Conservation (phyloP, 352 stramenopile species). For the Pythium monospermum region DNA sequence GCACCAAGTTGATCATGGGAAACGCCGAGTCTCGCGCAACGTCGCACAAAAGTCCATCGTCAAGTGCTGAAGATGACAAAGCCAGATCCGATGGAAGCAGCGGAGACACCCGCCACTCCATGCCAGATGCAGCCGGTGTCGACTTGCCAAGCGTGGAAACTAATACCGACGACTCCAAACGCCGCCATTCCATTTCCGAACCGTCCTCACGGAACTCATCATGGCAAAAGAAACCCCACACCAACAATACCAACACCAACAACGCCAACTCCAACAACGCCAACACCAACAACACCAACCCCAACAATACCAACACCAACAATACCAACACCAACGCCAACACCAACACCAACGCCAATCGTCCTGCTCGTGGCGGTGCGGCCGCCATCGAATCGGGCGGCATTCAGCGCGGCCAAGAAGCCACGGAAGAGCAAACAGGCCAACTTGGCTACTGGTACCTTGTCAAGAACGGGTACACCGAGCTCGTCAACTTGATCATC, state of each 20-base stretch:
- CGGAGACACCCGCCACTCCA: conserved; percentile 17
- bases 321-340: background rate
- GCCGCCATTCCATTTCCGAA: conserved; percentile 24
- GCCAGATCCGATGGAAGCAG: conserved; percentile 13
- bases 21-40: conserved; percentile 47
- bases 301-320: background rate
- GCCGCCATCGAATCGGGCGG: conserved; percentile 41
- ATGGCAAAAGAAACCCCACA: conserved; percentile 5
- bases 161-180: conserved; percentile 2
- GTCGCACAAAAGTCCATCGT: conserved; percentile 21
- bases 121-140: conserved; percentile 12
- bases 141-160: conserved; percentile 3
- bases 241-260: conserved; percentile 5
- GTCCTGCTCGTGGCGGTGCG: background rate
- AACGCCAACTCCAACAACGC: conserved; percentile 2
- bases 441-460: conserved; percentile 85
- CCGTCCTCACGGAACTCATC: conserved; percentile 12
- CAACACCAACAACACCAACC: conserved; percentile 4
- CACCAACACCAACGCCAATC: background rate
- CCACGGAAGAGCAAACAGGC: conserved; percentile 63
- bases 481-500: conserved; percentile 97
- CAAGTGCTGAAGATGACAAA: conserved; percentile 17
- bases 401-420: conserved; percentile 69
- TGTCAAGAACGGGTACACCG: conserved; percentile 89
- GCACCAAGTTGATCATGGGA: conserved; percentile 25